Percentiles rank a stretch among this genome's conserved stretches.
Evolutionary conservation across 768 basidiomycete species (phyloP).

Genomic region (Lepiota venenata): DNA sequence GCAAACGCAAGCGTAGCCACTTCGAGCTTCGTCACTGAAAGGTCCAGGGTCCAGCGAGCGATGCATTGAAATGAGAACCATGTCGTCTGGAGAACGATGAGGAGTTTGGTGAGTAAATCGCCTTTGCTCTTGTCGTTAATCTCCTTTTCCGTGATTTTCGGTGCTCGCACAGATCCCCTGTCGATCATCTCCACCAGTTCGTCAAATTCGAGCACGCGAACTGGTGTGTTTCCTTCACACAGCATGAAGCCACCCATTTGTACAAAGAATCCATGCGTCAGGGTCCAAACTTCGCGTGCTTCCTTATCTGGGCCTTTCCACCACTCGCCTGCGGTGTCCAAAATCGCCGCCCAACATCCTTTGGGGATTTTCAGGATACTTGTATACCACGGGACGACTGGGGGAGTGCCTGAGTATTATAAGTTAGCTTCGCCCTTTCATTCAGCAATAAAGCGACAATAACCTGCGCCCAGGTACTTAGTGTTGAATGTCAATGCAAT

Average conservation of each 20-base stretch:
- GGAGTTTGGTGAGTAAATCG: constrained; percentile 19
- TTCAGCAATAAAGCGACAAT: too few species aligned
- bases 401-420: too few species aligned
- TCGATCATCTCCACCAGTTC: background rate
- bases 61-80: constrained; percentile 18
- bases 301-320: background rate
- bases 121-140: constrained; percentile 25
- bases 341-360: background rate
- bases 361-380: background rate
- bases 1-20: constrained; percentile 2
- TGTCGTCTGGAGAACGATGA: constrained; percentile 18
- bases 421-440: too few species aligned
- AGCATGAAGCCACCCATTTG: constrained; percentile 14
- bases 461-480: too few species aligned
- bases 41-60: background rate
- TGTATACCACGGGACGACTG: too few species aligned
- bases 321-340: too few species aligned
- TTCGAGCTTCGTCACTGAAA: background rate
- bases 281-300: constrained; percentile 4
- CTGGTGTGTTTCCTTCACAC: background rate
- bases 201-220: background rate
- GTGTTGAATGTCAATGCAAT: too few species aligned
- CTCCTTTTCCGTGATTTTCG: constrained; percentile 7
- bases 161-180: background rate
- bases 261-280: constrained; percentile 13